Evolutionary conservation across 192 early-diverging fungal genomes (phyloP).

Genomic region (Cetraspora pellucida): DNA sequence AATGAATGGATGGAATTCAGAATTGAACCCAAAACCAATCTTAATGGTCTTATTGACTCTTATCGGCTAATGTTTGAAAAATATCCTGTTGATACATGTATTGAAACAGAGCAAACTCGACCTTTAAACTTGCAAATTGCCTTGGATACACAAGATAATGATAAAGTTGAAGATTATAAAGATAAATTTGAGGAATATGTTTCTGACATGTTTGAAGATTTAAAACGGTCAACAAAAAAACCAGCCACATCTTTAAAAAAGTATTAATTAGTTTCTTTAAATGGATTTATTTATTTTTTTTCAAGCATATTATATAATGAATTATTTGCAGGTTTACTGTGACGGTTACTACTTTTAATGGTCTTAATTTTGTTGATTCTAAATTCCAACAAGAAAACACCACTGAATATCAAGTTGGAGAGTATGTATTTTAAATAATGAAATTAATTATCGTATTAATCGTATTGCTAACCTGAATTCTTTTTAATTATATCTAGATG

Average conservation of each 20-base stretch:
- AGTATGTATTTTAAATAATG: too few relatives aligned
- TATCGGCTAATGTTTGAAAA: constrained; percentile 14
- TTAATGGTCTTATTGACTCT: constrained; percentile 13
- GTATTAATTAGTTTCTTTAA: not conserved
- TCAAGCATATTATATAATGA: too few relatives aligned
- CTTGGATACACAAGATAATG: not conserved
- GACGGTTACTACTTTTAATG: not conserved
- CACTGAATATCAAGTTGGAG: not conserved
- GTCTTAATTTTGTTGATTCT: not conserved
- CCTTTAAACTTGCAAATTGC: constrained; percentile 10
- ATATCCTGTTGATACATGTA: constrained; percentile 4
- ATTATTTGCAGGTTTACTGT: too few relatives aligned
- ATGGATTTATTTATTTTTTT: too few relatives aligned
- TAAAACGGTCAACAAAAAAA: constrained; percentile 17
- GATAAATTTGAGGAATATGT: constrained; percentile 25
- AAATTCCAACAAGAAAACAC: not conserved
- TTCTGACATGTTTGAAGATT: not conserved
- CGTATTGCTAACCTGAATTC: too few relatives aligned
- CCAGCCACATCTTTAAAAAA: not conserved
- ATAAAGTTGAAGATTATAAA: not conserved
- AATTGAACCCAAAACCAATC: constrained; percentile 14
- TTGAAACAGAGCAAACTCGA: not conserved
- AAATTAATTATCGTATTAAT: too few relatives aligned
- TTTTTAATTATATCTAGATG: not conserved
- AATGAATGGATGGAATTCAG: constrained; percentile 1